phyloP scores from a whole-genome alignment of 1,284 basidiomycete species.

The Fistulinella cinereoalba region DNA sequence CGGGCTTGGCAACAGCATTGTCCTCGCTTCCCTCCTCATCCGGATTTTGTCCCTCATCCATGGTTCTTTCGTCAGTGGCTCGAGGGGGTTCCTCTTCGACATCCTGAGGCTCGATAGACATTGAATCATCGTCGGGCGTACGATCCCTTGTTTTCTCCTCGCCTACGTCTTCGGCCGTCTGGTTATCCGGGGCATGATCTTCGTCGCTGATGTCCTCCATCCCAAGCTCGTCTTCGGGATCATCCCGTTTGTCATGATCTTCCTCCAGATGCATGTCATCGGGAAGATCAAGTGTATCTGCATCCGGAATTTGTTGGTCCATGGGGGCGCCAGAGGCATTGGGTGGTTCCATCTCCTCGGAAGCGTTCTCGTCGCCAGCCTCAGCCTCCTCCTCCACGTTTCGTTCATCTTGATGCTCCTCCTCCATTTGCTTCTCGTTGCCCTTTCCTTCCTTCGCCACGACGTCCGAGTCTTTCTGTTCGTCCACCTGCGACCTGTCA shows the following conservation, averaged over 20 bases:
- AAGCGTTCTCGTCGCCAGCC: slow-evolving; percentile 23
- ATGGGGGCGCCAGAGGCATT: slow-evolving; percentile 61
- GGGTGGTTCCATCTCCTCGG: slow-evolving; percentile 37
- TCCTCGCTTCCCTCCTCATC: slow-evolving; percentile 30
- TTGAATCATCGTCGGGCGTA: slow-evolving; percentile 19
- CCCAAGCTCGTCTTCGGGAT: slow-evolving; percentile 32
- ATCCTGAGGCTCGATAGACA: slow-evolving; percentile 16
- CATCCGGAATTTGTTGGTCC: slow-evolving; percentile 71
- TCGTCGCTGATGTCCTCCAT: slow-evolving; percentile 44
- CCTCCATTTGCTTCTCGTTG: slow-evolving; percentile 34
- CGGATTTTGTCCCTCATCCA: slow-evolving; percentile 22
- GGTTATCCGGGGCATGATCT: slow-evolving; percentile 37
- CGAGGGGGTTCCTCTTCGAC: slow-evolving; percentile 18
- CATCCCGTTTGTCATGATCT: slow-evolving; percentile 36
- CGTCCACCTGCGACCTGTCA: slow-evolving; percentile 47
- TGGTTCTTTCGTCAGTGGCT: slow-evolving; percentile 14
- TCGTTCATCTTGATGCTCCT: slow-evolving; percentile 35
- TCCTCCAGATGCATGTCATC: slow-evolving; percentile 74
- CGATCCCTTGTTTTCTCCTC: slow-evolving; percentile 27
- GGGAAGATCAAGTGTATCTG: slow-evolving; percentile 79
- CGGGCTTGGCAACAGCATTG: slow-evolving; percentile 39
- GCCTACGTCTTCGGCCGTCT: slow-evolving; percentile 38
- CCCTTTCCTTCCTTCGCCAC: slow-evolving; percentile 60
- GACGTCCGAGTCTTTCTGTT: slow-evolving; percentile 61
- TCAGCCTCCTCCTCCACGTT: slow-evolving; percentile 33